These are phyloP conservation scores for Skeletonema costatum DNA, from an alignment of 108 stramenopile species.

Conservation along the genomic window DNA sequence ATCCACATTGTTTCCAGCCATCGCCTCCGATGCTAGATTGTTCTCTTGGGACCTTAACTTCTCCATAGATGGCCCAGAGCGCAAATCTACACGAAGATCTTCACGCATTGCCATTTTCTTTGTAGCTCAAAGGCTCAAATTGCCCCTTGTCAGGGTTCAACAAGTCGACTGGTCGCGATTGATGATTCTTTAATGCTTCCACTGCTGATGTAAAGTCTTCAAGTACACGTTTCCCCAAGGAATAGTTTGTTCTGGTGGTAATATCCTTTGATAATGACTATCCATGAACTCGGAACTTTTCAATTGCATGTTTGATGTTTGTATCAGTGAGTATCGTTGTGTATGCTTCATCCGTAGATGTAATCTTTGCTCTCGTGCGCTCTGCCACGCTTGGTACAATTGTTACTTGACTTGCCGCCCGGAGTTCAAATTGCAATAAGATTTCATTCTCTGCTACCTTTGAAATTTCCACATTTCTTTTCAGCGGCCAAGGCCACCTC, in stretches of 20 bases:
- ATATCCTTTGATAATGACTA: conserved; percentile 55
- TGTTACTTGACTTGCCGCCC: conserved; percentile 21
- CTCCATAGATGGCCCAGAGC: conserved; percentile 64
- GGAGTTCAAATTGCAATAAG: conserved; percentile 36
- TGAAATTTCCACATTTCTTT: conserved; percentile 12
- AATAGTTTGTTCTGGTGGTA: conserved; percentile 52
- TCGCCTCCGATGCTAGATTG: neutral
- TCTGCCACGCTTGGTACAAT: conserved; percentile 36
- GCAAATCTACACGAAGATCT: conserved; percentile 80
- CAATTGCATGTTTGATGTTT: conserved; percentile 48
- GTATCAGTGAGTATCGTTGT: conserved; percentile 47
- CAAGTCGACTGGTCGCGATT: conserved; percentile 59
- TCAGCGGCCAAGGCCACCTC: neutral
- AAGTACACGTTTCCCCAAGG: conserved; percentile 65
- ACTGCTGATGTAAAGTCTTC: conserved; percentile 64
- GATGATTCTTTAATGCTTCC: conserved; percentile 44
- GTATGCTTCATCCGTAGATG: conserved; percentile 15
- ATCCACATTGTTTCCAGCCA: neutral
- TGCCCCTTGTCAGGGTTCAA: conserved; percentile 53
- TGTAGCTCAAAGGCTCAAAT: conserved; percentile 67
- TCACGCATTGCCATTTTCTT: conserved; percentile 89
- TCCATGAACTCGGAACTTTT: conserved; percentile 53
- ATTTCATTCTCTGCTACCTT: conserved; percentile 29
- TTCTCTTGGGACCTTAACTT: conserved; percentile 37
- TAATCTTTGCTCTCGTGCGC: conserved; percentile 15